Evolutionary conservation across 805 yeast species (phyloP), one percentile per base, ranked within the genome.

Genomic region (Saturnispora serradocipensis): DNA sequence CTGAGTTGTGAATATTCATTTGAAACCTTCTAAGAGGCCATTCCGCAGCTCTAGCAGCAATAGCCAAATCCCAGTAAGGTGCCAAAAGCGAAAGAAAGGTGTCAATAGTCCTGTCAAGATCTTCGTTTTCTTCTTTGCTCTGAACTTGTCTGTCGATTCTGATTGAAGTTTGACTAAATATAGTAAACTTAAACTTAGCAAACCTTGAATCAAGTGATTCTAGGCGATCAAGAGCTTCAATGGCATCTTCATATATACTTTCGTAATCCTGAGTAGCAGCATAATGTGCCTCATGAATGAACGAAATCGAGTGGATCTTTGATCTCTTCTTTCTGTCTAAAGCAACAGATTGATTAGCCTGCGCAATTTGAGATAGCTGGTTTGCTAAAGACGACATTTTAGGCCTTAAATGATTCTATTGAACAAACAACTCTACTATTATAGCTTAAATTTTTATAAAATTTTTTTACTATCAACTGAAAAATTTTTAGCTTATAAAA

Each of bases 201-300:
- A 93, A 91, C 49, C 91, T 75, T n/a, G 77, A 73, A 61, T 93
- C 97, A 28, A 91, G 67, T 18, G 76, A 71, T 44, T 76, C 78
- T 49, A 93, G 72, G 58, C 86, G 90, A 30, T 78, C 81, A 44
- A 90, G 73, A 0, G 95, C 96, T 52, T 86, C 93, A 6, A 77
- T 60, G 2, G 93, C 84, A 51, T 78, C 78, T 49, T 82, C 77
- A 62, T 76, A 86, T 53, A 93, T 81, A 44, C 84, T 74, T 59
- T 89, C 97, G 61, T 80, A 90, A 66, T 93, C 99, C 71, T 93
- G 98, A 35, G 90, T 78, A n/a, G 95, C 87, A 16, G 99, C 99
- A 54, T 81, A 82, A 60, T 84, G 81, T 9, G 96, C 76, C 43
- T 88, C 95, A 66, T 84, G 90, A 27, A 93, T 77, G 57, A 93